A percentile compares a stretch with the other conserved stretches of the same genome.
Conservation (phyloP, 2,329 filamentous ascomycete genomes). For the Neopestalotiopsis sp. region DNA sequence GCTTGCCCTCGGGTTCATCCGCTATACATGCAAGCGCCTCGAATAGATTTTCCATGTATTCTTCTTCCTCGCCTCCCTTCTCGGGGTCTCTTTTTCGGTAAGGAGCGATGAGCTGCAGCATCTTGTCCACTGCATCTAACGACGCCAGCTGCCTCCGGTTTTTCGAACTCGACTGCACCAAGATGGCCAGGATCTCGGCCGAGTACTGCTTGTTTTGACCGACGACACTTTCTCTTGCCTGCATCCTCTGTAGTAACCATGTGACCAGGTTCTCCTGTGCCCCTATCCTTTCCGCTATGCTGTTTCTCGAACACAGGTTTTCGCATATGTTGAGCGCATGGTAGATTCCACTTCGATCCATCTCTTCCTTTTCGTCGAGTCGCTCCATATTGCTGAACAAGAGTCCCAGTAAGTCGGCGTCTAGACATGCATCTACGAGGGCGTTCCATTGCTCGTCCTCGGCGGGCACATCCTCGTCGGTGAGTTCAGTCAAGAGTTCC, state of each 20-base stretch:
- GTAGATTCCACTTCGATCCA: slow-evolving; percentile 86
- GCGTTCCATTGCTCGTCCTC: slow-evolving; percentile 22
- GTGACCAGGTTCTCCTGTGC: slow-evolving; percentile 70
- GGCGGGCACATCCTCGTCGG: slow-evolving; percentile 88
- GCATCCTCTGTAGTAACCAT: slow-evolving; percentile 80
- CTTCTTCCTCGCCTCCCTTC: slow-evolving; percentile 87
- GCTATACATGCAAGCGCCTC: slow-evolving; percentile 82
- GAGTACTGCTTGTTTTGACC: slow-evolving; percentile 95
- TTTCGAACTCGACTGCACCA: slow-evolving; percentile 75
- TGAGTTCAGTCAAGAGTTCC: slow-evolving; percentile 88
- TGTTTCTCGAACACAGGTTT: slow-evolving; percentile 75
- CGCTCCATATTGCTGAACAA: slow-evolving; percentile 79
- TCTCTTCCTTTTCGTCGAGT: slow-evolving; percentile 74
- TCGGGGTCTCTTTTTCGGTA: slow-evolving; percentile 88
- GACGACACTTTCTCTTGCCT: slow-evolving; percentile 69
- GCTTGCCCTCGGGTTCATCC: slow-evolving; percentile 77
- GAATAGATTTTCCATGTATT: slow-evolving; percentile 94
- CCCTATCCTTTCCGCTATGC: slow-evolving; percentile 72
- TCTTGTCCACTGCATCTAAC: slow-evolving; percentile 75
- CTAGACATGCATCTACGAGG: slow-evolving; percentile 62
- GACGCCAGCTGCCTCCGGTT: slow-evolving; percentile 69
- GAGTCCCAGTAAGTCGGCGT: slow-evolving; percentile 75
- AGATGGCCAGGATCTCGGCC: slow-evolving; percentile 87
- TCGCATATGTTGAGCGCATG: slow-evolving; percentile 84
- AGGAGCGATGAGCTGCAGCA: slow-evolving; percentile 82